phyloP scores from a whole-genome alignment of 176 grass and related monocot genomes.

The Leersia perrieri region DNA sequence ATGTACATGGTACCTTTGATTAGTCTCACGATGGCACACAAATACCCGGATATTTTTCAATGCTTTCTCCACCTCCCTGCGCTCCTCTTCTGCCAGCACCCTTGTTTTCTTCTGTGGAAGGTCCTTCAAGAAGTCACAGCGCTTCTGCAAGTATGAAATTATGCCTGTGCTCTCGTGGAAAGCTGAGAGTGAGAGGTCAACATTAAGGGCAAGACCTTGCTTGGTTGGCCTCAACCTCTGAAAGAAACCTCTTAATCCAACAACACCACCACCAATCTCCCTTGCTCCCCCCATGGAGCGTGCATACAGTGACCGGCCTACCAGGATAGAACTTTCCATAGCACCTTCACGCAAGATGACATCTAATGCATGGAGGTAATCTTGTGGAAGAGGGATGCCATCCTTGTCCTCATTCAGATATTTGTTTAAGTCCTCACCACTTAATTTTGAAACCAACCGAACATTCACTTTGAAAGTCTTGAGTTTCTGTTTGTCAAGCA shows the following conservation, averaged over 20 bases:
- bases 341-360: constrained; percentile 73
- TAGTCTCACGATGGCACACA: constrained; percentile 80
- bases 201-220: constrained; percentile 94
- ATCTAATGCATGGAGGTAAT: constrained; percentile 81
- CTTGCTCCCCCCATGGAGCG: constrained; percentile 61
- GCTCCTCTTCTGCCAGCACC: constrained; percentile 66
- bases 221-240: constrained; percentile 81
- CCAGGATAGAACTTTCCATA: constrained; percentile 60
- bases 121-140: constrained; percentile 76
- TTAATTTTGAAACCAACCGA: constrained; percentile 71
- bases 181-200: constrained; percentile 79
- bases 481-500: constrained; percentile 36
- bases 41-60: constrained; percentile 85
- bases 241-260: constrained; percentile 84
- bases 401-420: constrained; percentile 63
- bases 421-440: constrained; percentile 60
- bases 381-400: constrained; percentile 64
- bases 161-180: constrained; percentile 85
- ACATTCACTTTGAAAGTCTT: constrained; percentile 85
- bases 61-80: constrained; percentile 69
- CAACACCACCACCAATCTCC: constrained; percentile 78
- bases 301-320: constrained; percentile 81
- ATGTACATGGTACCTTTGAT: constrained; percentile 82
- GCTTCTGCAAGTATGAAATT: constrained; percentile 86
- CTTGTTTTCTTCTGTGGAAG: constrained; percentile 58